Conservation (phyloP, 768 basidiomycete genomes). For the Boletus edulis region DNA sequence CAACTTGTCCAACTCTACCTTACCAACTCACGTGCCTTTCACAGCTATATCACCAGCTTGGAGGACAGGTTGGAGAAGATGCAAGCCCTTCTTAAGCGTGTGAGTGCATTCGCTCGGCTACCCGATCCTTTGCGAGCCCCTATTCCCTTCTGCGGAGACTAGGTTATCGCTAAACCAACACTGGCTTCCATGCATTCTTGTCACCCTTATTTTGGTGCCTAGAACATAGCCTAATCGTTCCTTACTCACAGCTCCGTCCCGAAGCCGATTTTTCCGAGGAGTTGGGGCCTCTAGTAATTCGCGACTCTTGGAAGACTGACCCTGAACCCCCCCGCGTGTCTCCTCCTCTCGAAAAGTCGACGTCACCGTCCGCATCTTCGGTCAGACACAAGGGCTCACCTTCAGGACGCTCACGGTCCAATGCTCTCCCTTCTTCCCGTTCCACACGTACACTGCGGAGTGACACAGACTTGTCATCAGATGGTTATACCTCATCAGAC, state of each 20-base stretch:
- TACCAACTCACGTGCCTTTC: neutral
- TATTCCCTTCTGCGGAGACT: neutral
- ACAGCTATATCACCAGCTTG: slow-evolving; percentile 55
- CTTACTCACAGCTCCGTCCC: slow-evolving; percentile 52
- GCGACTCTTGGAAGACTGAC: slow-evolving; percentile 60
- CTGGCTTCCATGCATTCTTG: neutral
- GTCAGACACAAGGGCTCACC: slow-evolving; percentile 15
- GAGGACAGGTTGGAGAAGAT: slow-evolving; percentile 59
- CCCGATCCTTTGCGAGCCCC: neutral
- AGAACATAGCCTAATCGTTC: slow-evolving; percentile 7
- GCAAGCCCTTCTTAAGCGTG: slow-evolving; percentile 52
- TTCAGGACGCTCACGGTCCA: slow-evolving; percentile 8
- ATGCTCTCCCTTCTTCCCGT: slow-evolving; percentile 6
- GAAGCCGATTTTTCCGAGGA: slow-evolving; percentile 59
- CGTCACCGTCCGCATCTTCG: slow-evolving; percentile 17
- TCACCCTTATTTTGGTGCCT: neutral
- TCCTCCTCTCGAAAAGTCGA: slow-evolving; percentile 22
- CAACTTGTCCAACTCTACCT: neutral
- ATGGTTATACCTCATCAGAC: slow-evolving; percentile 31
- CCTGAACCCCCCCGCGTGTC: slow-evolving; percentile 13
- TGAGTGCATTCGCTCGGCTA: slow-evolving; percentile 25
- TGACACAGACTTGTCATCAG: slow-evolving; percentile 29
- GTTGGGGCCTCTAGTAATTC: slow-evolving; percentile 58
- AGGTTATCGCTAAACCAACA: neutral
- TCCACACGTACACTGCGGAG: slow-evolving; percentile 24